A percentile compares a stretch with the other conserved stretches of the same genome.
Evolutionary conservation across 768 basidiomycete species (phyloP).

Genomic region (Boletus rubropictus): DNA sequence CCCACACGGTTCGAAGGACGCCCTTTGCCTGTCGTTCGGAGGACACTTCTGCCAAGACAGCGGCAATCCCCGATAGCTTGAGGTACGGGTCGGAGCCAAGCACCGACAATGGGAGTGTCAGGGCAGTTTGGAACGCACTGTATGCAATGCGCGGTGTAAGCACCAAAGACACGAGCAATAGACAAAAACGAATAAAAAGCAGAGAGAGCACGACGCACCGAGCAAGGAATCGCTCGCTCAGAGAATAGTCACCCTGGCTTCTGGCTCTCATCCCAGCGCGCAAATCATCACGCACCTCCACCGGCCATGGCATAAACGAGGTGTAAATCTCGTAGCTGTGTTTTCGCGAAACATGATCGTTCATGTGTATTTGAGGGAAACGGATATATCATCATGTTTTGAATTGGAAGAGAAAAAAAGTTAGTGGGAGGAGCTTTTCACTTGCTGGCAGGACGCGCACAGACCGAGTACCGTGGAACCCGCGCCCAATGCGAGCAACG

Average conservation of each 20-base stretch:
- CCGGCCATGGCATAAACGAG: constrained; percentile 61
- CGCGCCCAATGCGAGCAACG: constrained; percentile 33
- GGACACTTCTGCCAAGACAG: constrained; percentile 51
- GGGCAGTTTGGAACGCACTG: constrained; percentile 55
- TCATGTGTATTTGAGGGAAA: not conserved
- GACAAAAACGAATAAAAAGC: not conserved
- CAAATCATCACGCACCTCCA: constrained; percentile 55
- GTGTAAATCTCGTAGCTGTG: constrained; percentile 52
- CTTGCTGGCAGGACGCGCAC: constrained; percentile 27
- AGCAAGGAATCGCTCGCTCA: constrained; percentile 47
- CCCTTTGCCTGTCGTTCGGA: constrained; percentile 25
- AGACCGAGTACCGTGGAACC: constrained; percentile 40
- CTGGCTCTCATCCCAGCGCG: constrained; percentile 61
- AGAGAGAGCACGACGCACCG: constrained; percentile 37
- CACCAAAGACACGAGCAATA: not conserved
- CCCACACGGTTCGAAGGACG: constrained; percentile 21
- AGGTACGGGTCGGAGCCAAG: constrained; percentile 48
- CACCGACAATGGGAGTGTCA: constrained; percentile 34
- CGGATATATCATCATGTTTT: not conserved
- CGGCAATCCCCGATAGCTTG: constrained; percentile 63
- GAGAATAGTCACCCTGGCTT: constrained; percentile 46
- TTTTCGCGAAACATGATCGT: not conserved
- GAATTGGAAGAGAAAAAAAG: not conserved
- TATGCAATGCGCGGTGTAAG: not conserved
- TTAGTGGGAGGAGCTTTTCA: not conserved